Evolutionary conservation across 805 yeast genomes (phyloP).

Genomic region (Henningerozyma blattae): DNA sequence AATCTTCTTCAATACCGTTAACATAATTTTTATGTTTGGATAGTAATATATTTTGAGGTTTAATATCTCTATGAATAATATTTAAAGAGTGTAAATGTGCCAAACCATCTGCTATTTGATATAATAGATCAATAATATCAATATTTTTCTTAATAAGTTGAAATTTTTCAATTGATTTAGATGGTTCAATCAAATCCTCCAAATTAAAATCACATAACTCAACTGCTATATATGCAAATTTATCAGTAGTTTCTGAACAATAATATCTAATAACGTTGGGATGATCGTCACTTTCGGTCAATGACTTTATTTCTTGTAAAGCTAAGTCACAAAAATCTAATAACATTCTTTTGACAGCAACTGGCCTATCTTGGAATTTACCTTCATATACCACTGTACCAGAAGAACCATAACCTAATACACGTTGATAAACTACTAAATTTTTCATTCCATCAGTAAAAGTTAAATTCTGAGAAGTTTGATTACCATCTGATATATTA

Average conservation of each 20-base stretch:
- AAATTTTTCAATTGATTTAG: conserved; percentile 7
- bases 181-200: conserved; percentile 65
- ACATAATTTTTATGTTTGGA: conserved; percentile 45
- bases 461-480: conserved; percentile 6
- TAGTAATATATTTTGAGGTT: conserved; percentile 86
- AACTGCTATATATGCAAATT: conserved; percentile 82
- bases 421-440: conserved; percentile 52
- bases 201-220: conserved; percentile 84
- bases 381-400: conserved; percentile 94
- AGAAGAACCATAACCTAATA: conserved; percentile 92
- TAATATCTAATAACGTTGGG: conserved; percentile 89
- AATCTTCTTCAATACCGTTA: conserved; percentile 12
- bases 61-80: conserved; percentile 88
- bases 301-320: conserved; percentile 72
- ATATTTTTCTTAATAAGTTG: conserved; percentile 15
- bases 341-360: conserved; percentile 90
- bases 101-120: conserved; percentile 75
- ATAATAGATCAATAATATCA: conserved; percentile 29
- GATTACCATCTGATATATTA: conserved; percentile 1
- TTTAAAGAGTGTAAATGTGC: conserved; percentile 80
- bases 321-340: conserved; percentile 91
- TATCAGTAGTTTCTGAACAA: conserved; percentile 83
- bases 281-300: conserved; percentile 94
- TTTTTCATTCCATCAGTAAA: conserved; percentile 31
- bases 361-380: conserved; percentile 81